phyloP scores from a whole-genome alignment of 805 yeast genomes.

The Candida morakotiae region DNA sequence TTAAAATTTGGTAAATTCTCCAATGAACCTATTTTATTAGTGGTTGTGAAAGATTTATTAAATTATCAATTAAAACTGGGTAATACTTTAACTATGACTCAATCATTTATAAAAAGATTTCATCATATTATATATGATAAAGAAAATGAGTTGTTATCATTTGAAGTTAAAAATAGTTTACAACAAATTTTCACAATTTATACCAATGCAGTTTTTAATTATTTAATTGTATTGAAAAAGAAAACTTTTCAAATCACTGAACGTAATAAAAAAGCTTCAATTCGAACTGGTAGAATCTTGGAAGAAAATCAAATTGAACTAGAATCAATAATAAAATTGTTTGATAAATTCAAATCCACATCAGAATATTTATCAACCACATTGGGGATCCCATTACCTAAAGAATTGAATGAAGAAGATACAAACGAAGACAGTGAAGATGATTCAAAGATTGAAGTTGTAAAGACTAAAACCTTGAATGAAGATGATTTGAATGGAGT shows the following conservation, averaged over 20 bases:
- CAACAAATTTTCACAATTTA: slow-evolving; percentile 39
- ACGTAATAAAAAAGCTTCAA: slow-evolving; percentile 50
- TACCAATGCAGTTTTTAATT: slow-evolving; percentile 37
- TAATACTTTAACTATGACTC: slow-evolving; percentile 34
- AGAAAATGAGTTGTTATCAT: slow-evolving; percentile 23
- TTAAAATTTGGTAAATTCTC: slow-evolving; percentile 20
- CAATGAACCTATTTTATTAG: slow-evolving; percentile 18
- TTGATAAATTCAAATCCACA: slow-evolving; percentile 42
- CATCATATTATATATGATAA: slow-evolving; percentile 20
- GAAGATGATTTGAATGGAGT: slow-evolving; percentile 23
- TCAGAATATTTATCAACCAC: slow-evolving; percentile 41
- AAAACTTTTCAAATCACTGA: slow-evolving; percentile 30
- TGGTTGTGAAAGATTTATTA: slow-evolving; percentile 26
- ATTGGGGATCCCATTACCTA: slow-evolving; percentile 23
- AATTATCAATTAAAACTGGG: slow-evolving; percentile 25
- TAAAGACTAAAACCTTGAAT: slow-evolving; percentile 16
- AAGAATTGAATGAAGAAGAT: slow-evolving; percentile 3
- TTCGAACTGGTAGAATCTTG: slow-evolving; percentile 60
- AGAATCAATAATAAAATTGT: slow-evolving; percentile 27
- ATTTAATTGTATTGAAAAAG: slow-evolving; percentile 32
- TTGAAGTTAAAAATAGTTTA: slow-evolving; percentile 22
- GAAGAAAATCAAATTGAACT: slow-evolving; percentile 39
- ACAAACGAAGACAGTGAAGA: slow-evolving; percentile 3
- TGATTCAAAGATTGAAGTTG: slow-evolving; percentile 19
- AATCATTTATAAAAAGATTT: slow-evolving; percentile 48